Percentiles rank a stretch among this genome's conserved stretches.
Conservation (phyloP, 306 rosid genomes). For the Corylus americana region DNA sequence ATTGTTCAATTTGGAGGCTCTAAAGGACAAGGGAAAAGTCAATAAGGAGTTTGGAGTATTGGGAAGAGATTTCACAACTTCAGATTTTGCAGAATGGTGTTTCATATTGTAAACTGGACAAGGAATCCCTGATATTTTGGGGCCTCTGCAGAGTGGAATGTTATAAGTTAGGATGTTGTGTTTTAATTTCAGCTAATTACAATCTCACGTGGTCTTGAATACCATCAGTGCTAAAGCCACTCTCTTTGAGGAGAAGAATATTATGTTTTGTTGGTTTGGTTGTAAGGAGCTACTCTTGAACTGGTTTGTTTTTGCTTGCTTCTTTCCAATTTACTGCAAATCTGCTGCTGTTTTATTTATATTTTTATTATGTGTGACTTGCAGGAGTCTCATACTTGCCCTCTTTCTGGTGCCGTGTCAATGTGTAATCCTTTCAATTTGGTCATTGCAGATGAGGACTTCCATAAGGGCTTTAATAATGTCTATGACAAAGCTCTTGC, state of each 20-base stretch:
- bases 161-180: neutral
- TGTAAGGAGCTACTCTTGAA: slow-evolving; percentile 10
- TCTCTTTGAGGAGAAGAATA: neutral
- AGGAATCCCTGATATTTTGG: neutral
- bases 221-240: neutral
- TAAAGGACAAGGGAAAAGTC: neutral
- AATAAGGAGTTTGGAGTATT: neutral
- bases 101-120: neutral
- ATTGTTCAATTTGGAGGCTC: neutral
- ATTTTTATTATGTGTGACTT: slow-evolving; percentile 29
- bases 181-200: neutral
- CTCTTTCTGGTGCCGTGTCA: slow-evolving; percentile 93
- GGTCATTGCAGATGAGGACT: slow-evolving; percentile 84
- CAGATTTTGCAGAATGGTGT: neutral
- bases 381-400: slow-evolving; percentile 68
- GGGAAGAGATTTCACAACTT: neutral
- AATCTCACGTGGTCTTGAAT: neutral
- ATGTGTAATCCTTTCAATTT: slow-evolving; percentile 95
- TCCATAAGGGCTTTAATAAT: slow-evolving; percentile 83
- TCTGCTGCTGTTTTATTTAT: slow-evolving; percentile 20
- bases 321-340: slow-evolving; percentile 5
- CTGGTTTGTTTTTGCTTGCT: slow-evolving; percentile 9
- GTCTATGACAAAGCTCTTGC: slow-evolving; percentile 84
- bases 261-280: neutral
- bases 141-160: neutral